Evolutionary conservation across 257 asterid species (phyloP).

Genomic region (Capsicum chinense): DNA sequence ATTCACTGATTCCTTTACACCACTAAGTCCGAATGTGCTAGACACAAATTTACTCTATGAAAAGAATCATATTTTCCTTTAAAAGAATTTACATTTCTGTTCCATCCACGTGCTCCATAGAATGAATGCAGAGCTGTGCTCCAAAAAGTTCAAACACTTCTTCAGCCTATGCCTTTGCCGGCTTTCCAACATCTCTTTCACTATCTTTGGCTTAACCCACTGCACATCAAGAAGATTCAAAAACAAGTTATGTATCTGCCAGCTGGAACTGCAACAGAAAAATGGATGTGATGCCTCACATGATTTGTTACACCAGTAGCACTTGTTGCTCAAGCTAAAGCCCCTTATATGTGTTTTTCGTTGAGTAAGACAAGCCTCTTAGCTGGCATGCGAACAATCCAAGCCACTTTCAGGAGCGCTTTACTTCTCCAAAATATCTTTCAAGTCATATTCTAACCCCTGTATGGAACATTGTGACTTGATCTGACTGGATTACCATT

Average conservation of each 20-base stretch:
- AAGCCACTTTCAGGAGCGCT: neutral
- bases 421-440: conserved; percentile 15
- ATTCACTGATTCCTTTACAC: neutral
- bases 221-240: neutral
- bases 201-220: neutral
- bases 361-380: conserved; percentile 1
- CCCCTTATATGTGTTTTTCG: neutral
- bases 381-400: neutral
- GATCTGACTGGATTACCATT: neutral
- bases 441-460: neutral
- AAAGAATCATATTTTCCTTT: neutral
- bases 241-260: neutral
- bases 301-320: neutral
- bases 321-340: neutral
- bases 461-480: neutral
- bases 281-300: neutral
- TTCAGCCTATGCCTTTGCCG: neutral
- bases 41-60: conserved; percentile 6
- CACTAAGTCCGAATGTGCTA: neutral
- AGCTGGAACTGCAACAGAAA: neutral
- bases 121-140: neutral
- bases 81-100: neutral
- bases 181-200: neutral
- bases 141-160: neutral
- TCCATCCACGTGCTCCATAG: neutral